Base-by-base conservation (phyloP, 2,329 filamentous ascomycete species). In the Ilyonectria destructans region DNA sequence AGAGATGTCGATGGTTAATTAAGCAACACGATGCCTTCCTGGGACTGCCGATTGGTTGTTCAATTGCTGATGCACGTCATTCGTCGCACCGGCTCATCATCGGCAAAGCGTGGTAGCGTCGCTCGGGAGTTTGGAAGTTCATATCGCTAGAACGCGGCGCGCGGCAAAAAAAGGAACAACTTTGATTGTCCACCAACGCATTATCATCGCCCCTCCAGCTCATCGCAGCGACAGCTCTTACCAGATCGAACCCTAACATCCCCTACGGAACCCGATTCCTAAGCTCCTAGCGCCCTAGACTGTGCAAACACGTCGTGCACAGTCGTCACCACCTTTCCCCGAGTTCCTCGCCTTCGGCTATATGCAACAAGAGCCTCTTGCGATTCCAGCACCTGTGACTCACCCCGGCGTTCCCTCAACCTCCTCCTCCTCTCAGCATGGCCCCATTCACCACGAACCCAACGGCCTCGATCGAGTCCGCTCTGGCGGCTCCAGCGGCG, bases 321-420 rank as follows among this genome's bases (percentile, higher is more conserved):
- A 86, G 87, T 87, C 75, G 64, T 65, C 82, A 78, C 75, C 77
- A 71, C 68, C 71, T 60, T 71, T 66, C 71, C 74, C 76, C 77
- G 75, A 75, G 71, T 79, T 75, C 77, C 74, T 72, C 75, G 72
- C 77, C 80, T 80, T 79, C 80, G 85, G 81, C 89, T 91, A 87
- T 89, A 91, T 91, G 89, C 89, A 90, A 85, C 85, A 83, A 87
- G 87, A 86, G 85, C 83, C 83, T 72, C 77, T 77, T 75, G 83
- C 85, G 79, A 82, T 77, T 85, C 81, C 82, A 80, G 78, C 83
- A 82, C 78, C 78, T 73, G 77, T 76, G 77, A 79, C 77, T 72
- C 82, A 81, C 69, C 75, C 80, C 73, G 81, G 74, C 80, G 77
- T 75, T 74, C 70, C 81, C 69, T 72, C 78, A 66, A 65, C 80